Evolutionary conservation across 106 monocot species (phyloP), one percentile per base, ranked within the genome.

Genomic region (Ottelia alismoides): DNA sequence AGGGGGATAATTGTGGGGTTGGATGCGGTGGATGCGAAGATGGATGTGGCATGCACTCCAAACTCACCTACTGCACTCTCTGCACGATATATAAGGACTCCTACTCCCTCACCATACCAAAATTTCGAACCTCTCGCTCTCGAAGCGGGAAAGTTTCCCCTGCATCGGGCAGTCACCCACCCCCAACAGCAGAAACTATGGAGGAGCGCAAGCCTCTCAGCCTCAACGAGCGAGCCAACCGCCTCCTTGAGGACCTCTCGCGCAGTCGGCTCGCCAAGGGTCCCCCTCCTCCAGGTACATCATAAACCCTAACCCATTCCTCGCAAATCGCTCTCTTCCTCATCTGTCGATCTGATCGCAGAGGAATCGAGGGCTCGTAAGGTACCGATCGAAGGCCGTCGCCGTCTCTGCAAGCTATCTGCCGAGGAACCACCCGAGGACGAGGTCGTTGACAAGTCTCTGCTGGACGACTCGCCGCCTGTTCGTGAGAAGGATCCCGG

Each of bases 391-490:
- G 68, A 77, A 23, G 85, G 98, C 28, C 74, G 85, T 29, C 81
- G 98, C 32, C 98, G 98, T 32, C 90, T 98, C n/a, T 90, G 85
- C 79, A 98, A 90, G 63, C 18, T 76, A 11, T 70, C 78, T 1
- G 51, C 68, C 40, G 30, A 45, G 20, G 23, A 53, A 5, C 25
- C 62, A 17, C 28, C 30, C 1, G 46, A 49, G 3, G 60, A 52
- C 18, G 51, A 9, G 43, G 22, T 51, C 22, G 40, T 20, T 7
- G 14, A 25, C 1, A 47, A 53, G 22, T n/a, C n/a, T n/a, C 12
- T 56, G 53, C 20, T 50, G 48, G 29, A 44, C 60, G 40, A 43
- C 17, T 69, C 76, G 28, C 66, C 66, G 4, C 70, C 80, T 18
- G 55, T 55, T 22, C 11, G 4, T 20, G 27, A 17, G 16, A 21